A percentile compares a stretch with the other conserved stretches of the same genome.
Evolutionary conservation across 2,329 filamentous ascomycete genomes (phyloP).

Genomic region (Fusarium scirpi): DNA sequence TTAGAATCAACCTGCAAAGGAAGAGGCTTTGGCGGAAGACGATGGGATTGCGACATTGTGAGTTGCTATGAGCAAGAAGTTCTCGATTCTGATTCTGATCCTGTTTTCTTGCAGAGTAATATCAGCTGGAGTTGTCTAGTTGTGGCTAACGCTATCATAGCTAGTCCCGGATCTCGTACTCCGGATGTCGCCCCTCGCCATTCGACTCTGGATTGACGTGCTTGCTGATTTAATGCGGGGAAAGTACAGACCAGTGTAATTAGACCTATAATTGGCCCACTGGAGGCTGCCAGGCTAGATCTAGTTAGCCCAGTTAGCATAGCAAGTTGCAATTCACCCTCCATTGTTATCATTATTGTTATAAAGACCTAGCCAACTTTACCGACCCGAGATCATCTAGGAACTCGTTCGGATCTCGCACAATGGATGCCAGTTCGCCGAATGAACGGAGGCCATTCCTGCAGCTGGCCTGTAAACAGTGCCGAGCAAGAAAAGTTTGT

Average conservation of each 20-base stretch:
- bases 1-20: conserved; percentile 41
- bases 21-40: conserved; percentile 38
- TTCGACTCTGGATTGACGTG: conserved; percentile 25
- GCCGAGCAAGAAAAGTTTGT: conserved; percentile 43
- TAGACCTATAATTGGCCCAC: background rate
- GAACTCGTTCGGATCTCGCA: conserved; percentile 35
- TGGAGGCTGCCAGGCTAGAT: background rate
- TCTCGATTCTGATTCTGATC: background rate
- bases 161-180: conserved; percentile 38
- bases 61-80: background rate
- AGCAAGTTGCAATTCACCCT: background rate
- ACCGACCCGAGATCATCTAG: background rate
- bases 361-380: background rate
- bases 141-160: background rate
- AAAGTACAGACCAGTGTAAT: background rate
- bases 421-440: conserved; percentile 1
- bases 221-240: background rate
- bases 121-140: conserved; percentile 4
- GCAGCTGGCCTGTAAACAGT: conserved; percentile 40
- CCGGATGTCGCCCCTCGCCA: conserved; percentile 28
- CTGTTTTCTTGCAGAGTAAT: background rate
- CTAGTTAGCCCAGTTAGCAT: background rate
- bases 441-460: background rate
- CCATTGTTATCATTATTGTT: no score
- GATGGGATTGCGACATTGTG: conserved; percentile 22